Evolutionary conservation across 129 eudicot species (phyloP).

Genomic region (Flaveria sonorensis): DNA sequence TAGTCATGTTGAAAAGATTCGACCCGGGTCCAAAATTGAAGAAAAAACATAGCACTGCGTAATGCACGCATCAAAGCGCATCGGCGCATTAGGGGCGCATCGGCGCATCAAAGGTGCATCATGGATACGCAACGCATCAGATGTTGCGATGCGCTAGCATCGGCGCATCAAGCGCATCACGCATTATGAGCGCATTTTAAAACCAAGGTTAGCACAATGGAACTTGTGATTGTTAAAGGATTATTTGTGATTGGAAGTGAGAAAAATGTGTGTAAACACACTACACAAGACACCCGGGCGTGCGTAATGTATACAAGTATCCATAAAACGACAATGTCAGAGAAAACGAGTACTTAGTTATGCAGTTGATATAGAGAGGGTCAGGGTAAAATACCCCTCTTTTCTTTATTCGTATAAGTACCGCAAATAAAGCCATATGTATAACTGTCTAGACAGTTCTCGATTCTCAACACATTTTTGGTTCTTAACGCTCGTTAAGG

Average conservation of each 20-base stretch:
- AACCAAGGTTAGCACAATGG: too few species aligned
- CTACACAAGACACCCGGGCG: background rate
- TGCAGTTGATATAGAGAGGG: background rate
- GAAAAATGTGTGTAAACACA: background rate
- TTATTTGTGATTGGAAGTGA: background rate
- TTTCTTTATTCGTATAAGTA: background rate
- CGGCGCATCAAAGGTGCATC: too few species aligned
- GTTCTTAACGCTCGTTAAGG: background rate
- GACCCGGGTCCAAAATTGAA: too few species aligned
- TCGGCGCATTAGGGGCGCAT: too few species aligned
- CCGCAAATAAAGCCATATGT: background rate
- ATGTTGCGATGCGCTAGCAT: too few species aligned
- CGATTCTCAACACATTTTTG: background rate
- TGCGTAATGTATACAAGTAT: background rate
- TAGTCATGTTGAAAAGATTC: too few species aligned
- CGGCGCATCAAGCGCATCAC: too few species aligned
- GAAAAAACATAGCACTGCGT: too few species aligned
- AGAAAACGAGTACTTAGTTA: background rate
- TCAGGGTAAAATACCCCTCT: background rate
- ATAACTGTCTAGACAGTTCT: background rate
- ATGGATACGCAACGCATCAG: too few species aligned
- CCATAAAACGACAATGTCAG: background rate
- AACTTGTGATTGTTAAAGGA: background rate
- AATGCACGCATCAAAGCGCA: too few species aligned
- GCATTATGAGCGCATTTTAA: too few species aligned